Percentiles rank a stretch among this genome's conserved stretches.
Conservation (phyloP, 192 early-diverging fungal genomes). For the Podila minutissima region DNA sequence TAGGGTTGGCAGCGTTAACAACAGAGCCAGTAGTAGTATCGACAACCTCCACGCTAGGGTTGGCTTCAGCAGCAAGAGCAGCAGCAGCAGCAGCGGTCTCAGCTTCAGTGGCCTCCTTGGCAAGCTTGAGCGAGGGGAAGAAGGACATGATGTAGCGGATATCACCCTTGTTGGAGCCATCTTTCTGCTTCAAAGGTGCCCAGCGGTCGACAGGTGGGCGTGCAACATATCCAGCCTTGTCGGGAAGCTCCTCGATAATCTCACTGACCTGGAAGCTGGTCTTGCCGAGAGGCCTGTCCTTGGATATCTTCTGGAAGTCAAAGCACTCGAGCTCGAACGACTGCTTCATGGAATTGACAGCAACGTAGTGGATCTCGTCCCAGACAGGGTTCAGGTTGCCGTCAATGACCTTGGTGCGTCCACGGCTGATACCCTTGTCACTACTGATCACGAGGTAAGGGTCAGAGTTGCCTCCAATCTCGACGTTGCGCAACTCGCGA, state of each 20-base stretch:
- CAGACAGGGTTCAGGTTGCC: conserved; percentile 90
- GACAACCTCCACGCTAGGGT: conserved; percentile 3
- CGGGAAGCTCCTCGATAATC: conserved; percentile 62
- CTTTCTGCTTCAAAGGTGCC: conserved; percentile 65
- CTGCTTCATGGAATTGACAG: conserved; percentile 82
- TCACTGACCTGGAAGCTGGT: conserved; percentile 68
- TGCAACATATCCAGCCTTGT: conserved; percentile 39
- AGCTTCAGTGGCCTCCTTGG: conserved; percentile 35
- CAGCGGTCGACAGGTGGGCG: conserved; percentile 46
- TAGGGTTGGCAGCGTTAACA: conserved; percentile 20
- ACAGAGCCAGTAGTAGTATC: conserved; percentile 6
- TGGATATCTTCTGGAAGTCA: conserved; percentile 89
- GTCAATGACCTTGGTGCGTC: conserved; percentile 81
- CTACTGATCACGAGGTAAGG: conserved; percentile 83
- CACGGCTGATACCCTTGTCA: conserved; percentile 62
- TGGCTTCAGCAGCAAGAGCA: conserved; percentile 9
- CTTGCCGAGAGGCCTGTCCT: conserved; percentile 88
- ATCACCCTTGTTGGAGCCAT: conserved; percentile 67
- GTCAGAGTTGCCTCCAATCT: conserved; percentile 88
- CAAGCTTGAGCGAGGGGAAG: conserved; percentile 54
- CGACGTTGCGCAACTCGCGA: conserved; percentile 85
- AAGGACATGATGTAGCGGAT: conserved; percentile 69
- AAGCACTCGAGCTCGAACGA: conserved; percentile 79
- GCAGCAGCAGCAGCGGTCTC: conserved; percentile 25
- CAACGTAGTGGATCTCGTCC: conserved; percentile 90